Percentiles rank a stretch among this genome's conserved stretches.
These are phyloP conservation scores for Eucalyptus tenuipes DNA, from an alignment of 345 rosid genomes.

Conservation along the genomic window DNA sequence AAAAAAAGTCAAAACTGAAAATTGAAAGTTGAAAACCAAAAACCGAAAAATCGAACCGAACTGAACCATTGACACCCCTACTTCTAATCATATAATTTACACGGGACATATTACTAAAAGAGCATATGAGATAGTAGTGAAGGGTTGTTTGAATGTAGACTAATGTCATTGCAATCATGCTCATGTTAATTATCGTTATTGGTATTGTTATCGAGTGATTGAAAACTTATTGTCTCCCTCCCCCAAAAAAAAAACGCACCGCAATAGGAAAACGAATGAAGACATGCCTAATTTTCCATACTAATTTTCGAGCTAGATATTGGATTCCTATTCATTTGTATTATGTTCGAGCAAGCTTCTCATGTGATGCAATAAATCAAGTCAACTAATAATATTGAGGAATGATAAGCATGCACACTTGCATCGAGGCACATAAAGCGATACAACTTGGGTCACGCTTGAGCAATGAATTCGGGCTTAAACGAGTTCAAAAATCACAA, in stretches of 20 bases:
- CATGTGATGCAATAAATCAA: fast-evolving
- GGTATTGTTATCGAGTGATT: fast-evolving
- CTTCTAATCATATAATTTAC: not conserved
- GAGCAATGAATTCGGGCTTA: not conserved
- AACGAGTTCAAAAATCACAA: not conserved
- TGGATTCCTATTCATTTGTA: fast-evolving
- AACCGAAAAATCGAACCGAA: too few relatives aligned
- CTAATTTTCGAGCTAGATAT: not conserved
- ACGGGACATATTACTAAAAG: fast-evolving
- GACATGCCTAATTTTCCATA: fast-evolving
- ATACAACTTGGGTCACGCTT: fast-evolving
- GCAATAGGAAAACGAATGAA: not conserved
- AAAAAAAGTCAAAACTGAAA: too few relatives aligned
- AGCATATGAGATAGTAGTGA: not conserved
- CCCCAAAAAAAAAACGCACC: too few relatives aligned
- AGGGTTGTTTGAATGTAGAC: not conserved
- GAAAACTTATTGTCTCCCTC: not conserved
- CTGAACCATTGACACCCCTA: too few relatives aligned
- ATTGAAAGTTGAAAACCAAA: too few relatives aligned
- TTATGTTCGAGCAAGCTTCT: fast-evolving
- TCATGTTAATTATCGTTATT: not conserved
- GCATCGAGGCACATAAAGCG: not conserved
- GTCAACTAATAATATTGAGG: not conserved
- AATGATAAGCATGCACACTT: not conserved
- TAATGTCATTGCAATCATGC: fast-evolving